Evolutionary conservation across 495 filamentous ascomycete species (phyloP).

Genomic region (Patellaria atrata): DNA sequence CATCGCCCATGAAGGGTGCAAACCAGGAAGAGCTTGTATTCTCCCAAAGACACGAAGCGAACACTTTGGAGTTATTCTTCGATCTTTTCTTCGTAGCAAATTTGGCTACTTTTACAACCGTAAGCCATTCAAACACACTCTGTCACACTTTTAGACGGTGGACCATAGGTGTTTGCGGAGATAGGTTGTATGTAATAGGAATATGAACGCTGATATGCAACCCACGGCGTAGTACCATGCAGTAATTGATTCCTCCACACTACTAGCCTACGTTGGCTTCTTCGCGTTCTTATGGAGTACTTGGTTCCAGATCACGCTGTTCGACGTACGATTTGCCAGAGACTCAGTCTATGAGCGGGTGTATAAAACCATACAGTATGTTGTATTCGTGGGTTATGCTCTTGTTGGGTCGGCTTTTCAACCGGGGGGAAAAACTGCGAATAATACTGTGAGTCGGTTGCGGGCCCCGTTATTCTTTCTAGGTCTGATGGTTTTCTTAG

Average conservation of each 20-base stretch:
- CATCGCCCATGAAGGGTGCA: slow-evolving; percentile 14
- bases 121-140: too few species aligned
- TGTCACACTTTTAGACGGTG: too few species aligned
- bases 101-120: slow-evolving; percentile 45
- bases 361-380: slow-evolving; percentile 18
- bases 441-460: slow-evolving; percentile 7
- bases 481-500: background rate
- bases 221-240: too few species aligned
- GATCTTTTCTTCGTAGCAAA: slow-evolving; percentile 60
- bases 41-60: slow-evolving; percentile 33
- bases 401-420: slow-evolving; percentile 17
- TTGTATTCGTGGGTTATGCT: slow-evolving; percentile 16
- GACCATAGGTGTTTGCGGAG: too few species aligned
- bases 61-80: slow-evolving; percentile 48
- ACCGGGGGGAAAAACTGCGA: slow-evolving; percentile 4
- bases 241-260: slow-evolving; percentile 10
- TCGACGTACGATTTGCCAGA: slow-evolving; percentile 19
- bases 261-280: slow-evolving; percentile 18
- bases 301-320: slow-evolving; percentile 18
- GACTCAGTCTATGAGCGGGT: slow-evolving; percentile 17
- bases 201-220: too few species aligned
- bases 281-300: slow-evolving; percentile 16
- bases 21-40: slow-evolving; percentile 17
- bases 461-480: background rate
- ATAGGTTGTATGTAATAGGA: too few species aligned